Evolutionary conservation across 31 red algal genomes (phyloP).

Genomic region (Porphyra umbilicalis): DNA sequence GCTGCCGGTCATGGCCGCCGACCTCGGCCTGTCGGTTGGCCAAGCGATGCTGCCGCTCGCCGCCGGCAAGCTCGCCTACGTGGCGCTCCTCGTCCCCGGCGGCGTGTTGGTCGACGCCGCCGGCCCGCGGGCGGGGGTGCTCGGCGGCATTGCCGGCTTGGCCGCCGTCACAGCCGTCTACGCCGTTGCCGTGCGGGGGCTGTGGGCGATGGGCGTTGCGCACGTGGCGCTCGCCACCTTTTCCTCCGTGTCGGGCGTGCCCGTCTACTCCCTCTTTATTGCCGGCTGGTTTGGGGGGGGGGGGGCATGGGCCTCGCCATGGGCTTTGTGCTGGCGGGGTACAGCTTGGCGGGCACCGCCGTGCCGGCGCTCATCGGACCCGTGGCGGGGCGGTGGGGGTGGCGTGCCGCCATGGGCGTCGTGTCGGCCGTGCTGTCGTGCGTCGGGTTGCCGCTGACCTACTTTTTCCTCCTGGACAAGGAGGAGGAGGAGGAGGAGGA

Average conservation of each 20-base stretch:
- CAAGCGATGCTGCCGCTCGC: slow-evolving; percentile 78
- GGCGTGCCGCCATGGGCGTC: slow-evolving; percentile 59
- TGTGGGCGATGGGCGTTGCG: slow-evolving; percentile 22
- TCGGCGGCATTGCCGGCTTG: slow-evolving; percentile 49
- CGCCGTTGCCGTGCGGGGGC: slow-evolving; percentile 34
- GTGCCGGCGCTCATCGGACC: slow-evolving; percentile 50
- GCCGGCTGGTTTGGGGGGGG: slow-evolving; percentile 62
- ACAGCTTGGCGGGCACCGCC: slow-evolving; percentile 69
- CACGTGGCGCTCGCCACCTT: slow-evolving; percentile 60
- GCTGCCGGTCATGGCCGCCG: slow-evolving; percentile 71
- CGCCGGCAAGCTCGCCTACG: slow-evolving; percentile 80
- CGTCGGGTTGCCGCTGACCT: slow-evolving; percentile 55
- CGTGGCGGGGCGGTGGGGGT: slow-evolving; percentile 50
- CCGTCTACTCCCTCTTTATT: slow-evolving; percentile 82
- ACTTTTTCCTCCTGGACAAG: slow-evolving; percentile 46
- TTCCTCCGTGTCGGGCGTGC: slow-evolving; percentile 74
- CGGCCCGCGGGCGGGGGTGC: slow-evolving; percentile 60
- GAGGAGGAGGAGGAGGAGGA: neutral
- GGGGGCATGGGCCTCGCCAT: slow-evolving; percentile 72
- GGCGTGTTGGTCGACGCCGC: slow-evolving; percentile 74
- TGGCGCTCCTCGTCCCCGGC: slow-evolving; percentile 81
- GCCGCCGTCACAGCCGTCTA: slow-evolving; percentile 46
- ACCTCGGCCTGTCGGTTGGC: slow-evolving; percentile 61
- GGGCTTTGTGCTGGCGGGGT: slow-evolving; percentile 89
- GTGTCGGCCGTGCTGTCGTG: slow-evolving; percentile 47